phyloP scores from a whole-genome alignment of 2,329 filamentous ascomycete species.

The Cladosporium austrohemisphaericum region DNA sequence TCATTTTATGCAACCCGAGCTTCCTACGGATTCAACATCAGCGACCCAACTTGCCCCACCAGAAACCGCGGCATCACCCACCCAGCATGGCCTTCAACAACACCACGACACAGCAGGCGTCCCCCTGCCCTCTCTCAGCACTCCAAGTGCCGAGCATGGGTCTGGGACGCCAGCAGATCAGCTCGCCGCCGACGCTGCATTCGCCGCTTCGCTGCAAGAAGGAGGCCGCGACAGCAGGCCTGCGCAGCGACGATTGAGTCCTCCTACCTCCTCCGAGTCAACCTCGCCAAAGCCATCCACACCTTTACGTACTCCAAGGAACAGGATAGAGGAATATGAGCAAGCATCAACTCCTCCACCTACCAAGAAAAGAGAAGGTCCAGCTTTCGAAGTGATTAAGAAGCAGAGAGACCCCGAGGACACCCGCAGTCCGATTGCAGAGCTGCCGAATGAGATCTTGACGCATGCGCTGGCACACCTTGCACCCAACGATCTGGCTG shows the following conservation, averaged over 20 bases:
- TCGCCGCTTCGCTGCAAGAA: conserved; percentile 28
- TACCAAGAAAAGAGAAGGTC: conserved; percentile 40
- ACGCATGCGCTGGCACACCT: conserved; percentile 89
- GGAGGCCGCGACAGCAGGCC: conserved; percentile 7
- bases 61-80: conserved; percentile 35
- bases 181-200: conserved; percentile 25
- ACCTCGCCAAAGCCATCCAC: conserved; percentile 17
- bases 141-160: conserved; percentile 34
- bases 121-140: conserved; percentile 32
- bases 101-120: conserved; percentile 45
- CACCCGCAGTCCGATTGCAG: conserved; percentile 48
- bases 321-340: conserved; percentile 56
- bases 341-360: conserved; percentile 37
- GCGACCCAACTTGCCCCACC: conserved; percentile 38
- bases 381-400: conserved; percentile 52
- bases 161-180: conserved; percentile 26
- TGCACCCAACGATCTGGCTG: conserved; percentile 75
- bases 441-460: conserved; percentile 86
- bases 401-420: conserved; percentile 42
- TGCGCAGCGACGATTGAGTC: conserved; percentile 27
- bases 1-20: conserved; percentile 65
- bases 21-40: conserved; percentile 45
- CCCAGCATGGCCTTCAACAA: conserved; percentile 58
- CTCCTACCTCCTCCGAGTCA: conserved; percentile 6
- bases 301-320: conserved; percentile 41